Base-by-base conservation (phyloP, 2,329 filamentous ascomycete genomes). In the Diaporthe ilicicola region DNA sequence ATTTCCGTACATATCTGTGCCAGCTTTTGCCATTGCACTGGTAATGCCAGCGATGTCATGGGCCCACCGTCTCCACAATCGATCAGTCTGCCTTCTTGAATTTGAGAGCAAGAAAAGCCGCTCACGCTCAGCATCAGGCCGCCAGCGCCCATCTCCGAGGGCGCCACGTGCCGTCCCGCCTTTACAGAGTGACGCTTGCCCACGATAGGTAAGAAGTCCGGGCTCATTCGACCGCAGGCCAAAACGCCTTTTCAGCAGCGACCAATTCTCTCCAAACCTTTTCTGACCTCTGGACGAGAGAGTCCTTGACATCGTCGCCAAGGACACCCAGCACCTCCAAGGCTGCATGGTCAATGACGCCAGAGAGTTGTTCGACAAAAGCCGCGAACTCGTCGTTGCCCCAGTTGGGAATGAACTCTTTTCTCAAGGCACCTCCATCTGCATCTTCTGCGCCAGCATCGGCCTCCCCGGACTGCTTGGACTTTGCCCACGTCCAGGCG, bases 331-430 rank as follows among this genome's bases (percentile, higher is more conserved):
- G 76, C 56, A 82, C 78, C 69, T 80, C 77, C 9, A 75, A 79
- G 1, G 88, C 87, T 56, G 86, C 83, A 27, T 84, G 82, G 77
- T 92, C 88, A 69, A 91, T 81, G 9, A 91, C 82, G 27, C 77
- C 79, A 32, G 84, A 87, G 69, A 92, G 82, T 61, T 82, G 79
- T 67, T 85, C 81, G 17, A 92, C 90, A 81, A 92, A 91, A 64
- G 75, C 80, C 46, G 82, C 82, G 77, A 93, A 93, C 75, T 90
- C 88, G 2, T 78, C 74, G 73, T 87, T 89, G 54, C 88, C 90
- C 91, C 91, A 93, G 76, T 93, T 93, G 0, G 87, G 87, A 70
- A 93, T 92, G 73, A 93, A 91, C 76, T 88, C 86, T 62, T 83
- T 84, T 70, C 90, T 83, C 78, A 93, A 79, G 6, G 90, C 91